Evolutionary conservation across 805 yeast species (phyloP), one percentile per base, ranked within the genome.

Genomic region (Yamadazyma phyllophila): DNA sequence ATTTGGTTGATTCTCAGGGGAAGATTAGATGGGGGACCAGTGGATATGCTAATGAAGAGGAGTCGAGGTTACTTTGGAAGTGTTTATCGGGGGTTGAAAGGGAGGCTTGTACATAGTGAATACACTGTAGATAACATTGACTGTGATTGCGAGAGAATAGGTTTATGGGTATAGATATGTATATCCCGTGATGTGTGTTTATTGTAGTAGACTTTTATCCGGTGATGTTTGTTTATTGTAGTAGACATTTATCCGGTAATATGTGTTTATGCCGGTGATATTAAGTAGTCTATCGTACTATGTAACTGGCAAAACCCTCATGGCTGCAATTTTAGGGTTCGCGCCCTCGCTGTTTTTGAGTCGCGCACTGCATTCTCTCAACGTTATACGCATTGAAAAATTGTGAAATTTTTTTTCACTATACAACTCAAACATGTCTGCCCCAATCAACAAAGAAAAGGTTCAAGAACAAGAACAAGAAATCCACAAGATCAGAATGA

Each of bases 401-500:
- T 44, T 60, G 61, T 11, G 20, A 26, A 34, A 12, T 33, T 34
- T 44, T 44, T 34, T 42, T 44, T 35, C 37, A 12, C 15, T 27
- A 20, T 29, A 42, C 45, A 31, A 39, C 47, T 38, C 46, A 26
- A 20, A 37, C 63, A 87, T 87, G 94, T 83, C 91, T 76, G 87
- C 84, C 75, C 74, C 68, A 62, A 75, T 81, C 69, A 81, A 83
- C 75, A 84, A 86, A 81, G 94, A 87, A 74, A 88, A 88, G 75
- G 89, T 81, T 74, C 88, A 83, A 74, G 89, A 80, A 75, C 83
- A 80, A 69, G 85, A 82, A 73, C 83, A 81, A 71, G 83, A 81
- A 72, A 78, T 88, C 82, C 88, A 85, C 85, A 92, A 91, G 87
- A 91, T 94, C 81, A 91, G 98, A 85, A 91, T 94, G 79, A 90